These are phyloP conservation scores for Fallopia convolvulus DNA, from an alignment of 148 eudicot genomes.

Conservation along the genomic window DNA sequence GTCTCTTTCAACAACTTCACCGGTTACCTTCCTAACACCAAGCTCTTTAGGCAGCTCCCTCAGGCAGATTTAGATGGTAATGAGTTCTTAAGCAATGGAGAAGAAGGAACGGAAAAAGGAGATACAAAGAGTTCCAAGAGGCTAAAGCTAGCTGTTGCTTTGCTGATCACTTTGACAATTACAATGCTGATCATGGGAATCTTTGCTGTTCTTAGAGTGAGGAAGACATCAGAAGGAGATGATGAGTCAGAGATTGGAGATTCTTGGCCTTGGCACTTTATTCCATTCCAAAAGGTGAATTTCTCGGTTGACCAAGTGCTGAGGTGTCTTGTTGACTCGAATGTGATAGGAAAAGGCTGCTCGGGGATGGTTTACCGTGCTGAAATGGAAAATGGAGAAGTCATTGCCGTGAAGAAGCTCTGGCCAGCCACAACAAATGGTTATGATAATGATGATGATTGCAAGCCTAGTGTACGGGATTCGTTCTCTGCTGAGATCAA, in stretches of 20 bases:
- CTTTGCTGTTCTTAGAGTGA: constrained; percentile 52
- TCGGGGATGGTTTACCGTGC: constrained; percentile 87
- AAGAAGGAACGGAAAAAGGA: constrained; percentile 11
- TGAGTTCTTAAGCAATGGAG: constrained; percentile 24
- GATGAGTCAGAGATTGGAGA: constrained; percentile 67
- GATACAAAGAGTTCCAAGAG: constrained; percentile 29
- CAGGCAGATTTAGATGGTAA: constrained; percentile 47
- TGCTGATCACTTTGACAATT: constrained; percentile 47
- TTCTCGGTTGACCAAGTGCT: constrained; percentile 69
- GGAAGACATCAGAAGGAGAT: constrained; percentile 35
- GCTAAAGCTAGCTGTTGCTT: constrained; percentile 49
- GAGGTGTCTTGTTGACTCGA: constrained; percentile 57
- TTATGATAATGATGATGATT: constrained; percentile 22
- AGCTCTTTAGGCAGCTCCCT: constrained; percentile 66
- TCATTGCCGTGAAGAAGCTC: constrained; percentile 79
- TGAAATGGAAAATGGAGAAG: constrained; percentile 54
- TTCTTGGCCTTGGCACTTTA: constrained; percentile 74
- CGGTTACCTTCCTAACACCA: constrained; percentile 64
- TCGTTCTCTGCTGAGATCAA: constrained; percentile 84
- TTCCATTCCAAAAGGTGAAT: constrained; percentile 79
- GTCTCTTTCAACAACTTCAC: constrained; percentile 65
- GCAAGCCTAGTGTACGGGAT: constrained; percentile 53
- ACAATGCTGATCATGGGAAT: constrained; percentile 63
- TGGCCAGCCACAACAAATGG: constrained; percentile 46
- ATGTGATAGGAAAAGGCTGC: constrained; percentile 79